Conservation (phyloP, 2,329 filamentous ascomycete genomes). For the Didymella sp. region DNA sequence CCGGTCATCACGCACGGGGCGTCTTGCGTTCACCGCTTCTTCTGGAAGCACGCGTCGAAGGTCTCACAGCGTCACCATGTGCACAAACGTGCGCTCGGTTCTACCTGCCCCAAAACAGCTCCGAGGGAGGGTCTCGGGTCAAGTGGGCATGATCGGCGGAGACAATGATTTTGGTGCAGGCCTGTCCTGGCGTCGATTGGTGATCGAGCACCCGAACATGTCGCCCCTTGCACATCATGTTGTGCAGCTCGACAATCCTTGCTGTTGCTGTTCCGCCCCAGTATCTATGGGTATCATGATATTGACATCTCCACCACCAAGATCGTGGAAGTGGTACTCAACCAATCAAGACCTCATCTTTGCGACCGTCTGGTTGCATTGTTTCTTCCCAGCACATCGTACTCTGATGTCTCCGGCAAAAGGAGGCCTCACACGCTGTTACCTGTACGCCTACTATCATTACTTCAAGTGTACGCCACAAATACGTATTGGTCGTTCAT, state of each 20-base stretch:
- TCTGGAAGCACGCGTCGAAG: constrained; percentile 27
- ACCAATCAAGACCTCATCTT: not conserved
- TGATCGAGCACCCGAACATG: constrained; percentile 10
- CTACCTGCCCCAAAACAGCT: not conserved
- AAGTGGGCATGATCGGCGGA: constrained; percentile 18
- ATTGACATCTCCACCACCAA: not conserved
- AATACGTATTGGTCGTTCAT: constrained; percentile 10
- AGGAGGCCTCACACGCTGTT: not conserved
- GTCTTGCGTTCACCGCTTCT: constrained; percentile 9
- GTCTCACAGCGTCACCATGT: constrained; percentile 6
- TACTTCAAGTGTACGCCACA: constrained; percentile 12
- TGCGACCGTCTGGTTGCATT: not conserved
- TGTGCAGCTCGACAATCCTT: constrained; percentile 15
- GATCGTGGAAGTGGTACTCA: not conserved
- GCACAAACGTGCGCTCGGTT: constrained; percentile 8
- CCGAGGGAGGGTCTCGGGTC: constrained; percentile 16
- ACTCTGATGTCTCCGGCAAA: not conserved
- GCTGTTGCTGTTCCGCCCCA: not conserved
- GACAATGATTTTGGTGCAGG: constrained; percentile 2
- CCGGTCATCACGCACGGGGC: constrained; percentile 15
- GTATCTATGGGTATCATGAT: not conserved
- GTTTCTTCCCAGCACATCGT: not conserved
- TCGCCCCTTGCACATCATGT: constrained; percentile 20
- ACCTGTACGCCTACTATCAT: constrained; percentile 1
- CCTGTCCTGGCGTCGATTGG: constrained; percentile 10